Percentiles rank a stretch among this genome's conserved stretches.
Conservation (phyloP, 768 basidiomycete species). For the Mrakia hoshinonis region DNA sequence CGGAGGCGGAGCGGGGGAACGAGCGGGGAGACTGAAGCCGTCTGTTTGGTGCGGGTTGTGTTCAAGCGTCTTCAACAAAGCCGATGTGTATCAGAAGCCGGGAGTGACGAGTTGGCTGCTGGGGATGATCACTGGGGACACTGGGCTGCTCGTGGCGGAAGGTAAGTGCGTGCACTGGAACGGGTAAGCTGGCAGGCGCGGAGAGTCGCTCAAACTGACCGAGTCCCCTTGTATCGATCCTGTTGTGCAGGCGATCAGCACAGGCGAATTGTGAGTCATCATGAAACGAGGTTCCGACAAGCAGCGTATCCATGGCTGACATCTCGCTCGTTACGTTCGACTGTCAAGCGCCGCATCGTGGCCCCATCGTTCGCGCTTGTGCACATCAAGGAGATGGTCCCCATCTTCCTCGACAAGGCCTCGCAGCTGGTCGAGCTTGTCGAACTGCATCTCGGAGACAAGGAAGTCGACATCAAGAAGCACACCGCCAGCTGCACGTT, state of each 20-base stretch:
- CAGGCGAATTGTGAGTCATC: conserved; percentile 7
- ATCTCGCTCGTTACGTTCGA: too few species aligned
- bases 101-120: neutral
- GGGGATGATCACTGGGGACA: conserved; percentile 8
- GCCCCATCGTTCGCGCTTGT: conserved; percentile 4
- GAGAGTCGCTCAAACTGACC: too few species aligned
- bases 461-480: conserved; percentile 43
- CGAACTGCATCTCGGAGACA: neutral
- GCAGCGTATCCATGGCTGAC: too few species aligned
- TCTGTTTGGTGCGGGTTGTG: too few species aligned
- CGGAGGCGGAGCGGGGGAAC: too few species aligned
- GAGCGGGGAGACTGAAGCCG: too few species aligned
- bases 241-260: conserved; percentile 9
- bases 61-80: conserved; percentile 18
- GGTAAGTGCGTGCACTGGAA: neutral
- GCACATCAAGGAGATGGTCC: neutral
- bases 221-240: too few species aligned
- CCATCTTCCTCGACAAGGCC: conserved; percentile 1
- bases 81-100: conserved; percentile 21
- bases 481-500: conserved; percentile 52
- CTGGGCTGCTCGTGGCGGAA: conserved; percentile 3
- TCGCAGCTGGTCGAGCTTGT: conserved; percentile 14
- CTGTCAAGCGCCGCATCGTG: neutral
- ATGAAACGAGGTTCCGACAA: too few species aligned
- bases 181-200: neutral